Evolutionary conservation across 2,329 filamentous ascomycete species (phyloP).

Genomic region (Clonostachys sp.): DNA sequence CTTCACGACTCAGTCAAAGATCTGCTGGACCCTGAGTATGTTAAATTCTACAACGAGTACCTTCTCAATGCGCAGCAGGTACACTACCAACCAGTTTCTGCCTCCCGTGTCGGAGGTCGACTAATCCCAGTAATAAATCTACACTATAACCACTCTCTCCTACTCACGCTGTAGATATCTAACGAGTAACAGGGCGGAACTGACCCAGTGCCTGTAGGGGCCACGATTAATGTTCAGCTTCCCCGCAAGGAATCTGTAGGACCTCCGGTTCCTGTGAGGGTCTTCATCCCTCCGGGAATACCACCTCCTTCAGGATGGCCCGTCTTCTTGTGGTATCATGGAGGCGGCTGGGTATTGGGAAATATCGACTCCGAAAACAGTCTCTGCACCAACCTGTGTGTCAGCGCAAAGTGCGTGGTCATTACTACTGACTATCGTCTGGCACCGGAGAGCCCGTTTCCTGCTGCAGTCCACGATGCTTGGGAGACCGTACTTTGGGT

Average conservation of each 20-base stretch:
- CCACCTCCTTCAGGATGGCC: slow-evolving; percentile 46
- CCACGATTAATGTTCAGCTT: slow-evolving; percentile 35
- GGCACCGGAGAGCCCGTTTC: slow-evolving; percentile 51
- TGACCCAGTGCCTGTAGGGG: slow-evolving; percentile 41
- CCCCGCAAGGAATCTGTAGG: slow-evolving; percentile 37
- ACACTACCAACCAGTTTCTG: slow-evolving; percentile 47
- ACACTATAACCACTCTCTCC: too few relatives aligned
- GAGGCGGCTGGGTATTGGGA: slow-evolving; percentile 53
- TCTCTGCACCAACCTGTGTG: slow-evolving; percentile 34
- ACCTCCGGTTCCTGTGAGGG: slow-evolving; percentile 39
- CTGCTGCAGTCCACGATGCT: slow-evolving; percentile 51
- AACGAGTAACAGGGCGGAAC: slow-evolving; percentile 19
- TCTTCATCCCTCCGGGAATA: slow-evolving; percentile 42
- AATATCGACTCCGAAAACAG: slow-evolving; percentile 54
- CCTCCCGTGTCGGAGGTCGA: slow-evolving; percentile 34
- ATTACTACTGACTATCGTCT: slow-evolving; percentile 53
- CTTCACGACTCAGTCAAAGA: slow-evolving; percentile 34
- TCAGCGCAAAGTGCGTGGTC: slow-evolving; percentile 43
- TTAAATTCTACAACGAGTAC: slow-evolving; percentile 45
- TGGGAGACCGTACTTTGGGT: slow-evolving; percentile 24
- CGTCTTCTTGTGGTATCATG: slow-evolving; percentile 51
- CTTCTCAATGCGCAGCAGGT: slow-evolving; percentile 47
- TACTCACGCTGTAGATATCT: too few relatives aligned
- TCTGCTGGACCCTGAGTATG: slow-evolving; percentile 43
- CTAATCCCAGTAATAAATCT: background rate